Evolutionary conservation across 768 basidiomycete genomes (phyloP).

Genomic region (Boletus coccyginus): DNA sequence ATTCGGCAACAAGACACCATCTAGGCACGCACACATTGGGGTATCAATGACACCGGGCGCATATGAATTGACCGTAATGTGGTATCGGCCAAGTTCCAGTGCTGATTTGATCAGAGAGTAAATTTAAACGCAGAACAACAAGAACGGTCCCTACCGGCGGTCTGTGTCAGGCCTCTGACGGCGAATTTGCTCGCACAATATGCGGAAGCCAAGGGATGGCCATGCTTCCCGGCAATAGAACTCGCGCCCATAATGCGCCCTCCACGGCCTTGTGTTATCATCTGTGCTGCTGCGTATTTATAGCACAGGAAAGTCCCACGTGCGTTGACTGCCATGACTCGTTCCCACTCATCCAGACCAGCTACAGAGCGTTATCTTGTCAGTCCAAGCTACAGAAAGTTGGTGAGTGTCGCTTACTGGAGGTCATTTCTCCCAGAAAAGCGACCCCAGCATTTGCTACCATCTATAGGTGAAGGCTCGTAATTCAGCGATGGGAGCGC

Average conservation of each 20-base stretch:
- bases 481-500: neutral
- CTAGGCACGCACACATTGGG: constrained; percentile 26
- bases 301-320: constrained; percentile 62
- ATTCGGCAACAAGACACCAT: neutral
- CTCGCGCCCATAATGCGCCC: constrained; percentile 53
- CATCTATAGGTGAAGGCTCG: constrained; percentile 15
- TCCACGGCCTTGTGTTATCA: constrained; percentile 52
- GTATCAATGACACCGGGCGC: constrained; percentile 36
- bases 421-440: neutral
- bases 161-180: constrained; percentile 41
- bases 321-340: constrained; percentile 47
- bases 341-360: constrained; percentile 39
- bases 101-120: constrained; percentile 1
- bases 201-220: neutral
- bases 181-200: constrained; percentile 43
- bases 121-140: neutral
- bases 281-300: constrained; percentile 59
- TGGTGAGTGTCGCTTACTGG: neutral
- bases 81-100: constrained; percentile 32
- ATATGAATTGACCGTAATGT: constrained; percentile 42
- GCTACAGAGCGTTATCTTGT: constrained; percentile 20
- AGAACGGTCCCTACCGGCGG: constrained; percentile 27
- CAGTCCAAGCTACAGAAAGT: neutral
- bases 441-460: constrained; percentile 25
- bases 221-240: constrained; percentile 11